These are phyloP conservation scores for Fusarium sp. DNA, from an alignment of 2,329 filamentous ascomycete genomes.

Conservation along the genomic window DNA sequence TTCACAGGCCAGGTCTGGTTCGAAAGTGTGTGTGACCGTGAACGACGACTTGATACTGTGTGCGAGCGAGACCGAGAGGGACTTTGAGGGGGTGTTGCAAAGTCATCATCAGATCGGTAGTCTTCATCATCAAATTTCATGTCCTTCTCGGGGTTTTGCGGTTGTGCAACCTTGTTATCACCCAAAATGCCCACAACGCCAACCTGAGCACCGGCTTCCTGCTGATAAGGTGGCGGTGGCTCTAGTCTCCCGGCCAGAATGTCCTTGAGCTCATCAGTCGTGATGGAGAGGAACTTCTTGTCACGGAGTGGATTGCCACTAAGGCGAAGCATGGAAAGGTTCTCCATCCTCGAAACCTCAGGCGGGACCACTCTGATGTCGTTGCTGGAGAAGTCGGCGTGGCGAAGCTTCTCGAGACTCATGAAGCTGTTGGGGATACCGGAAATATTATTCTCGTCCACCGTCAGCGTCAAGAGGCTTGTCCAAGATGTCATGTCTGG, in stretches of 20 bases:
- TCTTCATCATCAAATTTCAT: conserved; percentile 53
- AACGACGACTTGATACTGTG: conserved; percentile 58
- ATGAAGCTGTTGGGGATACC: conserved; percentile 82
- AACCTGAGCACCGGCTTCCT: conserved; percentile 45
- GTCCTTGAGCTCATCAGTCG: conserved; percentile 83
- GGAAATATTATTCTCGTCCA: conserved; percentile 84
- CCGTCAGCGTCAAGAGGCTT: conserved; percentile 77
- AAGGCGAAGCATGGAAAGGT: conserved; percentile 78
- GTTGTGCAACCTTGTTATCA: conserved; percentile 32
- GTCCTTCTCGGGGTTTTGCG: not conserved
- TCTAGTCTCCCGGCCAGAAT: conserved; percentile 75
- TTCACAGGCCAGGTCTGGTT: conserved; percentile 67
- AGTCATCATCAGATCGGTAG: conserved; percentile 63
- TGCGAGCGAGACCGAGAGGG: conserved; percentile 62
- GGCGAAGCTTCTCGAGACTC: conserved; percentile 74
- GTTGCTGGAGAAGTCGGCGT: conserved; percentile 87
- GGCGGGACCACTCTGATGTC: conserved; percentile 81
- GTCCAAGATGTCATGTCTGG: conserved; percentile 82
- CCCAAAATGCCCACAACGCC: conserved; percentile 35
- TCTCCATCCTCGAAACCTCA: conserved; percentile 83
- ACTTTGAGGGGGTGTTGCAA: conserved; percentile 67
- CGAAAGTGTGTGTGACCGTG: conserved; percentile 59
- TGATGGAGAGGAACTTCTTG: conserved; percentile 85
- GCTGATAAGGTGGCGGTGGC: conserved; percentile 60
- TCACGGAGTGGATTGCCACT: conserved; percentile 92